These are phyloP conservation scores for Singerocomus inundabilis DNA, from an alignment of 1,284 basidiomycete species.

Conservation along the genomic window DNA sequence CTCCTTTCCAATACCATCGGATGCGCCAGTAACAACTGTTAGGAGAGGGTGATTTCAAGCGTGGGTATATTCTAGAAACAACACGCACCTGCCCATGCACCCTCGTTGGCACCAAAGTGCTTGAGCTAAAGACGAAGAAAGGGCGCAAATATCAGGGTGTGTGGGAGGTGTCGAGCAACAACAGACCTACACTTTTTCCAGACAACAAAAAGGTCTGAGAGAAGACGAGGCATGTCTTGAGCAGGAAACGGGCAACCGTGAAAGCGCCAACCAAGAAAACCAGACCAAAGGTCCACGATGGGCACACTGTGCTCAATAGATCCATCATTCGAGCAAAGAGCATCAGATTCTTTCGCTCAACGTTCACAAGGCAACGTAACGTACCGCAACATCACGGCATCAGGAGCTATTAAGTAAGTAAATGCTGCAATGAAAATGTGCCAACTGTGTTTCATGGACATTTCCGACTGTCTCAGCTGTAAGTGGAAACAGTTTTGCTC, in stretches of 20 bases:
- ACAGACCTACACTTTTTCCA: conserved; percentile 60
- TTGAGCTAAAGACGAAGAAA: conserved; percentile 63
- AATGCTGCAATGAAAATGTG: no score
- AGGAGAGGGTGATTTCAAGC: conserved; percentile 30
- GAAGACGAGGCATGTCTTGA: conserved; percentile 63
- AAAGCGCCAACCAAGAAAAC: conserved; percentile 50
- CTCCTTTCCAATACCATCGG: conserved; percentile 86
- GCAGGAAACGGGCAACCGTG: conserved; percentile 50
- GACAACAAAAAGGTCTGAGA: conserved; percentile 68
- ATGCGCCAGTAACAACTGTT: conserved; percentile 81
- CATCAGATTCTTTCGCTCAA: no score
- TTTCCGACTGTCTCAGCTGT: no score
- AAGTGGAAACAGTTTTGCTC: no score
- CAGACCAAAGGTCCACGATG: conserved; percentile 23
- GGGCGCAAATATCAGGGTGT: no score
- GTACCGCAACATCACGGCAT: no score
- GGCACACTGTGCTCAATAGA: conserved; percentile 18
- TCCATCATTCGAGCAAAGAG: no score
- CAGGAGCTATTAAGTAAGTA: no score
- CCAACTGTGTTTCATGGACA: no score
- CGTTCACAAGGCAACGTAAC: no score
- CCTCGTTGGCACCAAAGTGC: conserved; percentile 76
- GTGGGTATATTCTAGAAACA: background rate
- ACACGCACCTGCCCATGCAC: conserved; percentile 73
- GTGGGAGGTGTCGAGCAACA: no score